A percentile compares a stretch with the other conserved stretches of the same genome.
These are phyloP conservation scores for Crithidia fasciculata DNA, from an alignment of 208 protist genomes.

Conservation along the genomic window DNA sequence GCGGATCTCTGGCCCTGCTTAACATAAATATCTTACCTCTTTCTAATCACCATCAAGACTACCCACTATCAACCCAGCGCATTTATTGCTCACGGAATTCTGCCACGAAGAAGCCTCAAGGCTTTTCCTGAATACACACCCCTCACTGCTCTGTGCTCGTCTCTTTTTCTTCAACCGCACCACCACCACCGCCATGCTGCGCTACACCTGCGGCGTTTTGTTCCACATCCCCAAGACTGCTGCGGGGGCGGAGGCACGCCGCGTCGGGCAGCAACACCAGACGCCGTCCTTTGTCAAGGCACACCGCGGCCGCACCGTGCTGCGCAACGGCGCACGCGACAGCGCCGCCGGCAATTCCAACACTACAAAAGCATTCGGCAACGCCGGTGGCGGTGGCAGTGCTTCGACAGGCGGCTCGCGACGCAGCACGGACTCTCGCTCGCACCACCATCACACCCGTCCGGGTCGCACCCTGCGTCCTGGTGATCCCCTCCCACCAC, in stretches of 20 bases:
- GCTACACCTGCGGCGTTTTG: conserved; percentile 1
- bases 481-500: conserved; percentile 24
- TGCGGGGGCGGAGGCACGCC: conserved; percentile 3
- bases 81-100: no score
- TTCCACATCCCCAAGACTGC: conserved; percentile 27
- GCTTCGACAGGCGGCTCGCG: background rate
- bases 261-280: background rate
- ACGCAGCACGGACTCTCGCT: background rate
- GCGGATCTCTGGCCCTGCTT: no score
- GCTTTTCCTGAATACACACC: background rate
- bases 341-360: background rate
- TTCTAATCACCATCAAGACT: no score
- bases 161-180: no score
- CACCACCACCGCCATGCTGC: conserved; percentile 4
- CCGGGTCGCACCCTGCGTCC: conserved; percentile 15
- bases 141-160: background rate
- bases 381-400: no score
- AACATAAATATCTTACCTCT: no score
- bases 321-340: conserved; percentile 5
- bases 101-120: background rate
- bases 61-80: no score
- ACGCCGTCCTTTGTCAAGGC: background rate
- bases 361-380: background rate
- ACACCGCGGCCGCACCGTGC: background rate
- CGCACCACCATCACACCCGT: background rate